Conservation (phyloP, 306 rosid species). For the Sechiopsis laciniata region DNA sequence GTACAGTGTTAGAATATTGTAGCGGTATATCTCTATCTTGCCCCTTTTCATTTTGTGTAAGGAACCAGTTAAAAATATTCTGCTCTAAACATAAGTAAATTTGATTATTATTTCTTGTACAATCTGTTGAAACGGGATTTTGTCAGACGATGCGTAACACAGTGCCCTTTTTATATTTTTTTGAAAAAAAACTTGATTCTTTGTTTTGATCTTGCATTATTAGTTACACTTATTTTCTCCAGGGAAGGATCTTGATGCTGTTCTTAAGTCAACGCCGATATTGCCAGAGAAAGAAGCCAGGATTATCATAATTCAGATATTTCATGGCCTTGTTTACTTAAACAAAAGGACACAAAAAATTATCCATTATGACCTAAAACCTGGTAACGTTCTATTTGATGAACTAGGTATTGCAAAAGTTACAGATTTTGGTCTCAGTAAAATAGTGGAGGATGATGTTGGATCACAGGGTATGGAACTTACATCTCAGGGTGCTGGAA, state of each 20-base stretch:
- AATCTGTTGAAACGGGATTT: background rate
- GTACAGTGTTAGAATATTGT: conserved; percentile 92
- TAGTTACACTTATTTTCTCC: conserved; percentile 8
- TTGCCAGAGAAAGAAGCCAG: conserved; percentile 94
- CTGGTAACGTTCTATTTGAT: conserved; percentile 95
- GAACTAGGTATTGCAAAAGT: conserved; percentile 95
- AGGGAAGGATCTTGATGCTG: conserved; percentile 99
- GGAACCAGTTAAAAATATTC: background rate
- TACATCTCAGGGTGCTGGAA: conserved; percentile 99
- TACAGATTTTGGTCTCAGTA: conserved; percentile 99
- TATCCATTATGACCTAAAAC: conserved; percentile 96
- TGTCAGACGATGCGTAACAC: background rate
- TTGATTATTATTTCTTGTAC: background rate
- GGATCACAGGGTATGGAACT: conserved; percentile 99
- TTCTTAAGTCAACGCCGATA: conserved; percentile 82
- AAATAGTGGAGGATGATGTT: conserved; percentile 91
- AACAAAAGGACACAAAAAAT: conserved; percentile 88
- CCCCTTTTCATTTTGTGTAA: conserved; percentile 14
- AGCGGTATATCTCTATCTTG: conserved; percentile 50
- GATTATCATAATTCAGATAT: conserved; percentile 83
- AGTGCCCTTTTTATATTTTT: background rate
- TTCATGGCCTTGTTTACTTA: conserved; percentile 88
- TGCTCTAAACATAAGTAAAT: background rate
- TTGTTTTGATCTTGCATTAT: conserved; percentile 8
- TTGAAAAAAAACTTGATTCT: background rate